Evolutionary conservation across 2,329 filamentous ascomycete species (phyloP).

Genomic region (Xylariaceae sp.): DNA sequence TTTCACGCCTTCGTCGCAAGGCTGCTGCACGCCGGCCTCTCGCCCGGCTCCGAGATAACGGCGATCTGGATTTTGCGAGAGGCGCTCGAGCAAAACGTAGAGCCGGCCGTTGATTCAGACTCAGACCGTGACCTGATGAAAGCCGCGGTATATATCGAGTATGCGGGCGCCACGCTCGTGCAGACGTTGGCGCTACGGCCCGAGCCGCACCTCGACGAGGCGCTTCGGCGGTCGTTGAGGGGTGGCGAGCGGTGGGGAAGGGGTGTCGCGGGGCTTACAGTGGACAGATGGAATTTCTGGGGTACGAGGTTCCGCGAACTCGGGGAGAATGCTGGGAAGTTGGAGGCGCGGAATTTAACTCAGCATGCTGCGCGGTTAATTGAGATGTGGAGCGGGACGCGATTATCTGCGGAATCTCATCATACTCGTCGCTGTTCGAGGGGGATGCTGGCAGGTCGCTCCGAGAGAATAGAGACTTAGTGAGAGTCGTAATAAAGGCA

Average conservation of each 20-base stretch:
- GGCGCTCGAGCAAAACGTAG: constrained; percentile 24
- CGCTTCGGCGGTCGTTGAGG: constrained; percentile 15
- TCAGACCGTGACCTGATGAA: constrained; percentile 21
- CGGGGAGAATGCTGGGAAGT: constrained; percentile 15
- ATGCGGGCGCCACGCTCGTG: constrained; percentile 24
- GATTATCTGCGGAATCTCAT: constrained; percentile 7
- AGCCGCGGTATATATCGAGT: constrained; percentile 29
- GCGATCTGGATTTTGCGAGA: constrained; percentile 29
- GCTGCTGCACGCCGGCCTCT: constrained; percentile 23
- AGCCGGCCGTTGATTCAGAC: not conserved
- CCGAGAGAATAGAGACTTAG: not conserved
- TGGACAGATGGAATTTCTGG: constrained; percentile 29
- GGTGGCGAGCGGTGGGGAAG: constrained; percentile 24
- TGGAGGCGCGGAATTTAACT: constrained; percentile 21
- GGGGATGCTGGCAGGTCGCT: not conserved
- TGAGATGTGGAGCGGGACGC: constrained; percentile 23
- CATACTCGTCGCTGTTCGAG: not conserved
- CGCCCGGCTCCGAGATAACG: constrained; percentile 12
- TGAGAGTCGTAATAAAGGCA: not conserved
- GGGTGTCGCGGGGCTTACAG: constrained; percentile 19
- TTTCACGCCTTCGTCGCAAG: constrained; percentile 29
- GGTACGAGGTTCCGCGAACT: constrained; percentile 21
- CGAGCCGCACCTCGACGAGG: constrained; percentile 20
- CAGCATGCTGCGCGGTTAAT: constrained; percentile 27
- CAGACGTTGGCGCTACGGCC: constrained; percentile 18